Percentiles rank a stretch among this genome's conserved stretches.
These are phyloP conservation scores for Globisporangium nunn DNA, from an alignment of 352 stramenopile species.

Conservation along the genomic window DNA sequence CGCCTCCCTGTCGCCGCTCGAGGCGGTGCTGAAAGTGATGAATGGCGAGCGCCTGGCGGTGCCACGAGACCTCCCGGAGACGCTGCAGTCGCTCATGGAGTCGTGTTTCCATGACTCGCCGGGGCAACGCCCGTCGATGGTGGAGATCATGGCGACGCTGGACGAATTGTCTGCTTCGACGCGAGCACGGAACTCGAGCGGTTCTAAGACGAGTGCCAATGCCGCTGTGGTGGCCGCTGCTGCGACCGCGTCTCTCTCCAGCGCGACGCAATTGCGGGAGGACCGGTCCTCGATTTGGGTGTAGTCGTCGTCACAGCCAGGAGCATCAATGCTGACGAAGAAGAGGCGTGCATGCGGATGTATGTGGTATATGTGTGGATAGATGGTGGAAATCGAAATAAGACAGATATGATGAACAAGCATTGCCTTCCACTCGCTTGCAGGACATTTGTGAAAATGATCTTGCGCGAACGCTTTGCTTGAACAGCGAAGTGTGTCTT, in stretches of 20 bases:
- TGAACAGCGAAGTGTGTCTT: too few relatives aligned
- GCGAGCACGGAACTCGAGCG: background rate
- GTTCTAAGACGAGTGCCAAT: background rate
- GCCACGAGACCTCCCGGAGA: conserved; percentile 31
- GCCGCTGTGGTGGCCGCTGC: background rate
- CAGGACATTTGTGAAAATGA: too few relatives aligned
- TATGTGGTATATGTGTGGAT: background rate
- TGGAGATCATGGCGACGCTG: conserved; percentile 47
- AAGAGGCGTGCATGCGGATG: background rate
- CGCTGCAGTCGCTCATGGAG: conserved; percentile 52
- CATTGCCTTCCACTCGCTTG: background rate
- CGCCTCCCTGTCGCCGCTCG: conserved; percentile 37
- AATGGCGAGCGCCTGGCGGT: conserved; percentile 51
- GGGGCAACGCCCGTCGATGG: conserved; percentile 55
- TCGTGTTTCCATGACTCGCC: conserved; percentile 65
- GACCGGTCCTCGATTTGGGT: conserved; percentile 17
- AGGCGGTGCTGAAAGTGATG: conserved; percentile 60
- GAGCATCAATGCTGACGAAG: background rate
- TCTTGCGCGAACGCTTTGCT: too few relatives aligned
- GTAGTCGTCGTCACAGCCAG: conserved; percentile 13
- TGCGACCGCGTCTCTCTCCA: conserved; percentile 11
- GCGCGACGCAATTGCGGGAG: conserved; percentile 1
- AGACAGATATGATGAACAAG: background rate
- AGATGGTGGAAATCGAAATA: background rate
- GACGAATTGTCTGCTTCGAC: conserved; percentile 17